Evolutionary conservation across 495 filamentous ascomycete genomes (phyloP).

Genomic region (Neurospora cerealis): DNA sequence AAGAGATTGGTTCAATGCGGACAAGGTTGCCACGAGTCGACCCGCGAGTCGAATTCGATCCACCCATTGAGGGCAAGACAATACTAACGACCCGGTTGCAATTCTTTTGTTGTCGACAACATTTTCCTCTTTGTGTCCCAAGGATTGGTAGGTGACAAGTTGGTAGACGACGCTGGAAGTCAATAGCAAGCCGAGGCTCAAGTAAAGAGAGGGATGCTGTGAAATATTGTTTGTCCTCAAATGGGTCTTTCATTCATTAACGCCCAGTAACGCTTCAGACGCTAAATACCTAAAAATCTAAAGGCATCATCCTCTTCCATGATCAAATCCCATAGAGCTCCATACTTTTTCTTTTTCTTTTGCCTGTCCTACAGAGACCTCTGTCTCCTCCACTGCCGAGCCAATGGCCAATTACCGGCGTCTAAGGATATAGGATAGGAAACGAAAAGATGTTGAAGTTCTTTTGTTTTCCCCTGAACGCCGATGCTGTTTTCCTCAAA

Average conservation of each 20-base stretch:
- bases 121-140: not conserved
- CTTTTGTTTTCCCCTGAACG: slow-evolving; percentile 35
- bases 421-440: slow-evolving; percentile 21
- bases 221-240: not conserved
- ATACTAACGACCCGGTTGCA: not conserved
- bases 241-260: not conserved
- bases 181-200: not conserved
- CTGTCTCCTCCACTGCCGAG: slow-evolving; percentile 14
- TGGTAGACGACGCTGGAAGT: not conserved
- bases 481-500: slow-evolving; percentile 23
- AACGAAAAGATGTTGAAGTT: slow-evolving; percentile 38
- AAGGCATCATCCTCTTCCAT: not conserved
- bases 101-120: not conserved
- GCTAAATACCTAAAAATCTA: not conserved
- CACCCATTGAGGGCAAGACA: not conserved
- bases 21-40: not conserved
- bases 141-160: not conserved
- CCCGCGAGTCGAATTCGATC: not conserved
- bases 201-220: not conserved
- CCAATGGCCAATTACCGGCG: slow-evolving; percentile 25
- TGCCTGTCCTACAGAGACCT: not conserved
- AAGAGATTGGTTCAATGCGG: not conserved
- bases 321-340: not conserved
- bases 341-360: not conserved
- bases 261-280: not conserved